Evolutionary conservation across 768 basidiomycete species (phyloP).

Genomic region (Termitomyces sp.): DNA sequence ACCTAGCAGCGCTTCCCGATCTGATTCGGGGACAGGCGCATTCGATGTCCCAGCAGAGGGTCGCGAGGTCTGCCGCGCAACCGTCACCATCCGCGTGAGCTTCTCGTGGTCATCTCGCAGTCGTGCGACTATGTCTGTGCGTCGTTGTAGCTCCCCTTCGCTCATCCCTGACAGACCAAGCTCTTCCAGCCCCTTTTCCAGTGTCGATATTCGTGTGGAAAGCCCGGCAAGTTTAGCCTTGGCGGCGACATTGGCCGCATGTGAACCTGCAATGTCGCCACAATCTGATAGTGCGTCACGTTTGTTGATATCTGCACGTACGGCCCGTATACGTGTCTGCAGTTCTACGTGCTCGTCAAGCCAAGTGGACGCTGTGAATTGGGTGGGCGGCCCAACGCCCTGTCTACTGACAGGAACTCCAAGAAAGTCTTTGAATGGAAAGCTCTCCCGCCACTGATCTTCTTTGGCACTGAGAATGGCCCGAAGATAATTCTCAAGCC

Average conservation of each 20-base stretch:
- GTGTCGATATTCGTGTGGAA: constrained; percentile 67
- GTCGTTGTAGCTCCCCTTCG: constrained; percentile 88
- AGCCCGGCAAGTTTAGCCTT: constrained; percentile 82
- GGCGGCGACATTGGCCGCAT: constrained; percentile 79
- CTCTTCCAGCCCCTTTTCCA: constrained; percentile 67
- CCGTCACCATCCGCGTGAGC: constrained; percentile 81
- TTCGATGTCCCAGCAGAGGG: constrained; percentile 27
- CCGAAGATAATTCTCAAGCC: constrained; percentile 83
- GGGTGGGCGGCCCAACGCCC: constrained; percentile 33
- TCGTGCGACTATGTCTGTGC: constrained; percentile 86
- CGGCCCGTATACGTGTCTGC: constrained; percentile 71
- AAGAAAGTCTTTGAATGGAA: constrained; percentile 84
- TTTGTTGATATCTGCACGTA: constrained; percentile 84
- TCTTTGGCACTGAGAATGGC: constrained; percentile 83
- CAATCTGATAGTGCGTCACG: constrained; percentile 81
- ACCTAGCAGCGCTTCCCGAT: constrained; percentile 67
- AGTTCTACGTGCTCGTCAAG: constrained; percentile 85
- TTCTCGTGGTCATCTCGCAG: constrained; percentile 91
- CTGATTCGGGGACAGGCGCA: constrained; percentile 47
- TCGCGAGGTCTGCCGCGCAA: constrained; percentile 57
- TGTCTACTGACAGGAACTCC: constrained; percentile 72
- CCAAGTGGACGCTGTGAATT: constrained; percentile 82
- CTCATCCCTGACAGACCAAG: constrained; percentile 73
- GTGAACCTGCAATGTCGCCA: constrained; percentile 71
- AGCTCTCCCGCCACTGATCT: constrained; percentile 75